Evolutionary conservation across 1,284 basidiomycete genomes (phyloP).

Genomic region (Paramarasmius palmivorus): DNA sequence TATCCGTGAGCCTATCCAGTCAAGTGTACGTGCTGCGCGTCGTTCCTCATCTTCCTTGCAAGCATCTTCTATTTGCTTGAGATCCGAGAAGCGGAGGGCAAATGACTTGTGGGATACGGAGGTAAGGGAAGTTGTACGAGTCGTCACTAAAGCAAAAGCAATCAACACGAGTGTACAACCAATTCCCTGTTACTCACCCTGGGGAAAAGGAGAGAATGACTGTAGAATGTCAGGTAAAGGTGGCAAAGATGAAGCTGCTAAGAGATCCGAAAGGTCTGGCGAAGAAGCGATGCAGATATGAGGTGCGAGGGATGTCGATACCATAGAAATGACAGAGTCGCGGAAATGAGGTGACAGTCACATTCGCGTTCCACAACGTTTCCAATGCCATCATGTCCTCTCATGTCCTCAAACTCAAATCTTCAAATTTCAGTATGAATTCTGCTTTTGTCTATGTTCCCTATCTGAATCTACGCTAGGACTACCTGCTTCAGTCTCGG

Average conservation of each 20-base stretch:
- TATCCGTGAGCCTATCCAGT: slow-evolving; percentile 79
- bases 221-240: slow-evolving; percentile 71
- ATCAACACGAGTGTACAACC: background rate
- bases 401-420: background rate
- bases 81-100: slow-evolving; percentile 72
- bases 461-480: background rate
- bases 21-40: slow-evolving; percentile 72
- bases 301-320: slow-evolving; percentile 72
- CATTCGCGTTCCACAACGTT: background rate
- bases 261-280: slow-evolving; percentile 62
- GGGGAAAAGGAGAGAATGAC: slow-evolving; percentile 80
- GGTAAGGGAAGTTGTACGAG: slow-evolving; percentile 69
- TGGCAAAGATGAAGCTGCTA: slow-evolving; percentile 60
- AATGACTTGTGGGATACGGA: slow-evolving; percentile 73
- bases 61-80: slow-evolving; percentile 65
- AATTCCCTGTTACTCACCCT: slow-evolving; percentile 47
- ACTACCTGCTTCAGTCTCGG: background rate
- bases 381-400: background rate
- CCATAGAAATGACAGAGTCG: too few relatives aligned
- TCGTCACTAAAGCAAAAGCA: slow-evolving; percentile 53
- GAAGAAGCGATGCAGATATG: slow-evolving; percentile 75
- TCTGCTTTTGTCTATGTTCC: background rate
- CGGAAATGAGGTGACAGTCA: slow-evolving; percentile 56
- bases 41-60: slow-evolving; percentile 76
- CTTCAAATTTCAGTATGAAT: background rate